Evolutionary conservation across 108 stramenopile species (phyloP).

Genomic region (Stephanodiscus triporus): DNA sequence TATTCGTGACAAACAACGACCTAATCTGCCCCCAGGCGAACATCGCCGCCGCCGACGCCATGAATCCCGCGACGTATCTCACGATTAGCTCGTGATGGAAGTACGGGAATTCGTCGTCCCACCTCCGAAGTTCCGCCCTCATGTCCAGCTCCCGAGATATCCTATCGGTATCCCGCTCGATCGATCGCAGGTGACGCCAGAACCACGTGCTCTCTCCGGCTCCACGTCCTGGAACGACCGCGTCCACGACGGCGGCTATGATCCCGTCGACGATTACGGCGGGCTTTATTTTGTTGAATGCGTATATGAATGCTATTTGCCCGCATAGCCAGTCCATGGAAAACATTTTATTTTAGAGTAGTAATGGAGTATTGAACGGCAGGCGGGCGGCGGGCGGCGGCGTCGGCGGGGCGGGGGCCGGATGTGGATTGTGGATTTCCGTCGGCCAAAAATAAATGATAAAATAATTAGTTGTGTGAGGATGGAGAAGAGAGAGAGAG

Average conservation of each 20-base stretch:
- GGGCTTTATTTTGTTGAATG: conserved; percentile 64
- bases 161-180: conserved; percentile 41
- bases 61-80: conserved; percentile 62
- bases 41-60: conserved; percentile 68
- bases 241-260: conserved; percentile 64
- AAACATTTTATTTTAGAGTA: conserved; percentile 7
- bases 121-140: conserved; percentile 64
- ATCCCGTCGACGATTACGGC: conserved; percentile 72
- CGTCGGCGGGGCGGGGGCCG: no score
- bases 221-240: conserved; percentile 75
- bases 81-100: conserved; percentile 87
- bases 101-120: conserved; percentile 80
- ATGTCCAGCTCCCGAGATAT: conserved; percentile 75
- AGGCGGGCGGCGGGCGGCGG: no score
- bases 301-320: conserved; percentile 48
- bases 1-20: conserved; percentile 24
- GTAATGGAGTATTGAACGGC: no score
- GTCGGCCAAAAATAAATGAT: no score
- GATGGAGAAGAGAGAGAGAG: no score
- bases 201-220: conserved; percentile 71
- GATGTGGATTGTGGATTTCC: no score
- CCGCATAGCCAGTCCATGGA: conserved; percentile 42
- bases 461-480: no score
- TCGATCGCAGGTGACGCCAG: conserved; percentile 32
- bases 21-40: conserved; percentile 35